Conservation (phyloP, 2,329 filamentous ascomycete genomes). For the Akanthomyces muscarius region DNA sequence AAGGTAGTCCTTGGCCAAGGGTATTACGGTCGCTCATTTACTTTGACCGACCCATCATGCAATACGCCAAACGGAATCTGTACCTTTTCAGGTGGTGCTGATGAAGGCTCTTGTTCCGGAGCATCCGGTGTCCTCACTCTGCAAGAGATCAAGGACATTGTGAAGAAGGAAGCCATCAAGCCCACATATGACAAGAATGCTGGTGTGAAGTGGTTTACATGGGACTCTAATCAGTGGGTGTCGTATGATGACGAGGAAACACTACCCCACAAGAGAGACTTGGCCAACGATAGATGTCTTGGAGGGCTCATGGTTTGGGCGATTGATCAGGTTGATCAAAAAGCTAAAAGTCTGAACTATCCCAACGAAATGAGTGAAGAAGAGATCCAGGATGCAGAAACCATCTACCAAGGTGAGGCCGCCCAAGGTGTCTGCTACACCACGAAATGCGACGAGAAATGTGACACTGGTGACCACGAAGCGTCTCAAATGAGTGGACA, state of each 20-base stretch:
- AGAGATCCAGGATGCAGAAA: slow-evolving; percentile 10
- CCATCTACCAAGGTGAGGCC: slow-evolving; percentile 15
- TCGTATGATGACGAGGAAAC: slow-evolving; percentile 28
- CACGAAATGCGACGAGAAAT: slow-evolving; percentile 25
- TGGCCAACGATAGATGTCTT: slow-evolving; percentile 23
- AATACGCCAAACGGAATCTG: slow-evolving; percentile 20
- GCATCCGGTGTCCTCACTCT: slow-evolving; percentile 5
- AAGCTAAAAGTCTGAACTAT: slow-evolving; percentile 13
- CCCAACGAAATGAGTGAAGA: not conserved
- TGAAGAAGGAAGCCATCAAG: slow-evolving; percentile 16
- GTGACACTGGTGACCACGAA: slow-evolving; percentile 25
- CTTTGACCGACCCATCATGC: slow-evolving; percentile 18
- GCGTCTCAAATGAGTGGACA: slow-evolving; percentile 30
- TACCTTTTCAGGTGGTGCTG: slow-evolving; percentile 18
- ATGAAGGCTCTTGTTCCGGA: slow-evolving; percentile 16
- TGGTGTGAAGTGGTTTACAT: slow-evolving; percentile 12
- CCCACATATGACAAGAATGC: not conserved
- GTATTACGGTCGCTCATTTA: slow-evolving; percentile 27
- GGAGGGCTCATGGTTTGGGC: slow-evolving; percentile 21
- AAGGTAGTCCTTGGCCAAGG: slow-evolving; percentile 29
- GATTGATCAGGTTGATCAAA: slow-evolving; percentile 21
- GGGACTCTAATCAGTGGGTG: slow-evolving; percentile 16
- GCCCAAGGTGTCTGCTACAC: slow-evolving; percentile 24
- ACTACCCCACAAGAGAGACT: slow-evolving; percentile 23
- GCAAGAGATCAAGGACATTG: slow-evolving; percentile 18